phyloP scores from a whole-genome alignment of 441 rosid genomes.

The Gossypium davidsonii region DNA sequence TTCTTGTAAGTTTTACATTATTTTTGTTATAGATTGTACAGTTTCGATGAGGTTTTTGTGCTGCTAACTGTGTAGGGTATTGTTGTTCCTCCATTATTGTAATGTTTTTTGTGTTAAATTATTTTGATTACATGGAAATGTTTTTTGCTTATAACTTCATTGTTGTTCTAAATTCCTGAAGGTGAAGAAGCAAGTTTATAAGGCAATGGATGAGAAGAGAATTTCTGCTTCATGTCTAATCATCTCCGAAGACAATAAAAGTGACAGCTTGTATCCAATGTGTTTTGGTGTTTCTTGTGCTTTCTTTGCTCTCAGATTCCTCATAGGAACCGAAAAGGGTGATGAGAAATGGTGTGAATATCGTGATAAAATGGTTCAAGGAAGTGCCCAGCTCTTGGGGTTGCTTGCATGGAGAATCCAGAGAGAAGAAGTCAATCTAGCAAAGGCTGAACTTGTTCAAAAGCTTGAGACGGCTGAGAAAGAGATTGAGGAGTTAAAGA shows the following conservation, averaged over 20 bases:
- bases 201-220: slow-evolving; percentile 39
- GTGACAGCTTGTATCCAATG: slow-evolving; percentile 39
- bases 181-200: slow-evolving; percentile 24
- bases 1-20: slow-evolving; percentile 26
- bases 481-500: slow-evolving; percentile 55
- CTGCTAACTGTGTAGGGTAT: neutral
- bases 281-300: slow-evolving; percentile 68
- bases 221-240: slow-evolving; percentile 32
- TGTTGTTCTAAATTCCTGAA: slow-evolving; percentile 11
- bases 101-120: slow-evolving; percentile 22
- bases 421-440: slow-evolving; percentile 29
- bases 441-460: slow-evolving; percentile 30
- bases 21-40: neutral
- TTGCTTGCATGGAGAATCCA: slow-evolving; percentile 62
- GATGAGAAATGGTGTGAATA: slow-evolving; percentile 49
- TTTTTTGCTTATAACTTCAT: neutral
- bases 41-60: neutral
- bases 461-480: slow-evolving; percentile 47
- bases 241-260: slow-evolving; percentile 25
- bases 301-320: slow-evolving; percentile 37
- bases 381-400: slow-evolving; percentile 60
- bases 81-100: slow-evolving; percentile 20
- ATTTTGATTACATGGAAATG: slow-evolving; percentile 20
- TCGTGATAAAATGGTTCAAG: slow-evolving; percentile 48
- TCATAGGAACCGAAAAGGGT: slow-evolving; percentile 31